Evolutionary conservation across 345 rosid species (phyloP).

Genomic region (Acer saccharum): DNA sequence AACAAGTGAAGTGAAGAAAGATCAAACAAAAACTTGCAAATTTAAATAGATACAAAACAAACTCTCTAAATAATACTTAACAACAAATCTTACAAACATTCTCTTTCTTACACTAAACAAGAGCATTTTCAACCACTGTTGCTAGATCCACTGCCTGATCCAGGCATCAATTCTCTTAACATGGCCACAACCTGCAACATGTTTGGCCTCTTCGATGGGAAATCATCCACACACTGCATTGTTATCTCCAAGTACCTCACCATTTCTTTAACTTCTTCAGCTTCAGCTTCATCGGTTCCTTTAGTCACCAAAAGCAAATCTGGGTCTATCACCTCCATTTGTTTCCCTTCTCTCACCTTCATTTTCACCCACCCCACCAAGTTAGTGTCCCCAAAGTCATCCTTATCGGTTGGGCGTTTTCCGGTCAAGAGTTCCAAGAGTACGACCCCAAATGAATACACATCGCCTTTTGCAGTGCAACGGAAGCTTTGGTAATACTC

Average conservation of each 20-base stretch:
- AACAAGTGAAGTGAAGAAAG: not conserved
- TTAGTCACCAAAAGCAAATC: constrained; percentile 54
- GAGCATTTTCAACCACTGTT: constrained; percentile 43
- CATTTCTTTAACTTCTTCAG: constrained; percentile 74
- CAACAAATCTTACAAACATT: constrained; percentile 28
- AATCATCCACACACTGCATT: constrained; percentile 84
- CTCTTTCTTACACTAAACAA: constrained; percentile 28
- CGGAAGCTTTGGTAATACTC: constrained; percentile 97
- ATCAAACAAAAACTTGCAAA: constrained; percentile 22
- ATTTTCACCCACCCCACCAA: constrained; percentile 96
- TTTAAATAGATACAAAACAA: constrained; percentile 30
- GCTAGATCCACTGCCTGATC: constrained; percentile 59
- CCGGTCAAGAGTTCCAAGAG: constrained; percentile 88
- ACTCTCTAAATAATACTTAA: constrained; percentile 11
- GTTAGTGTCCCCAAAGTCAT: constrained; percentile 97
- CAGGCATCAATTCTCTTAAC: constrained; percentile 76
- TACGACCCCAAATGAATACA: constrained; percentile 89
- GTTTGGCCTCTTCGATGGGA: constrained; percentile 81
- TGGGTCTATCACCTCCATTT: constrained; percentile 88
- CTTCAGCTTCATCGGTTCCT: constrained; percentile 54
- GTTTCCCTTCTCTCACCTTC: constrained; percentile 81
- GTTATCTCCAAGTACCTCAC: constrained; percentile 76
- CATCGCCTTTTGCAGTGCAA: constrained; percentile 94
- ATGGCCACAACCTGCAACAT: constrained; percentile 92
- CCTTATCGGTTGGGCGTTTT: constrained; percentile 91